These are phyloP conservation scores for Cryptococcus sp. DNA, from an alignment of 1,284 basidiomycete genomes.

Conservation along the genomic window DNA sequence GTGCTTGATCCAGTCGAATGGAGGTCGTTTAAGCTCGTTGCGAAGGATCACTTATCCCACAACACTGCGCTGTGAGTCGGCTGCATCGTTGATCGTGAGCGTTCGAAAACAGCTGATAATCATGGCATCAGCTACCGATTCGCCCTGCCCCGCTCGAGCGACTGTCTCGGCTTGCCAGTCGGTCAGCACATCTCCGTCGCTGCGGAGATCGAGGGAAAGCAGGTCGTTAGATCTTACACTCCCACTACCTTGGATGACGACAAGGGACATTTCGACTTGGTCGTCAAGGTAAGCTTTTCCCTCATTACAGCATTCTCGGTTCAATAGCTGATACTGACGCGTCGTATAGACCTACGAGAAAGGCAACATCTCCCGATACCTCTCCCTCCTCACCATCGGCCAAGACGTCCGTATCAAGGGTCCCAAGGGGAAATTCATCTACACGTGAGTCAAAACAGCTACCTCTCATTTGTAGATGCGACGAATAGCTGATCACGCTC, in stretches of 20 bases:
- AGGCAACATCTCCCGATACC: slow-evolving; percentile 90
- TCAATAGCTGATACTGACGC: neutral
- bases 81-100: neutral
- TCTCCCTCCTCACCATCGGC: slow-evolving; percentile 77
- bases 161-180: slow-evolving; percentile 87
- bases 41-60: slow-evolving; percentile 84
- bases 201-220: slow-evolving; percentile 88
- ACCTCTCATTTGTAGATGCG: neutral
- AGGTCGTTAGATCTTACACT: slow-evolving; percentile 88
- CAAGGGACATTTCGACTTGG: slow-evolving; percentile 88
- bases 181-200: slow-evolving; percentile 94
- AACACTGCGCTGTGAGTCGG: slow-evolving; percentile 84
- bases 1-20: slow-evolving; percentile 58
- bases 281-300: slow-evolving; percentile 75
- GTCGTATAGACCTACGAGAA: slow-evolving; percentile 79
- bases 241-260: slow-evolving; percentile 92
- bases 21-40: slow-evolving; percentile 76
- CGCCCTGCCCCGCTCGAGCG: slow-evolving; percentile 68
- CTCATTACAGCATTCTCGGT: neutral
- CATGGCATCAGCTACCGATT: slow-evolving; percentile 76
- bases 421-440: slow-evolving; percentile 91
- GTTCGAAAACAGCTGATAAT: neutral
- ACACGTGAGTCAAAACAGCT: slow-evolving; percentile 50
- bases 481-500: neutral
- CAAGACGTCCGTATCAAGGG: slow-evolving; percentile 87